Base-by-base conservation (phyloP, 192 early-diverging fungal genomes). In the Thamnidium elegans region DNA sequence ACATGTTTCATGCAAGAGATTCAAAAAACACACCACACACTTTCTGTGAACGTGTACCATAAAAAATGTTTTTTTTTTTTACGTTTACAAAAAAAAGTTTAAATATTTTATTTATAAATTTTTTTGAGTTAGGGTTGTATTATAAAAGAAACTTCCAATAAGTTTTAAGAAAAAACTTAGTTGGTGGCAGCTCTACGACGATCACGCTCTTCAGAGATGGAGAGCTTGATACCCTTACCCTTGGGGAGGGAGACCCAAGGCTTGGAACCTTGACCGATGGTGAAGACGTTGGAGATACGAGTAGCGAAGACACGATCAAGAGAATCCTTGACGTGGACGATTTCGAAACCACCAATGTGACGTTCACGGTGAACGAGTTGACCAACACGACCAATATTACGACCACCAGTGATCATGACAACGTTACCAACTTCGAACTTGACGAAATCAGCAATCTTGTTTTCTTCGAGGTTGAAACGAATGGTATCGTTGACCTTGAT, bases 401-500 rank as follows among this genome's bases (percentile, higher is more conserved):
- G 92, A 72, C 97, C 97, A 70, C 97, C 97, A 63, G 97, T 99
- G 70, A 94, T 86, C 91, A 94, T 96, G 67, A 85, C 92, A 32
- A 98, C 71, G 88, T 99, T 97, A 68, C 97, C 97, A 50, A 86
- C 79, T 74, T 99, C 97, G 77, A 99, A 99, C 88, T 96, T 97
- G 88, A 97, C 78, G 76, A 88, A 92, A 68, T 92, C 94, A 54
- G 79, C 79, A 68, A 96, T 88, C 91, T 99, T 99, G 80, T 85
- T 86, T 59, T 83, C 86, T 79, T 93, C 96, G 46, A 99, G 67
- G 77, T 99, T 96, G 71, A 96, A 83, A 87, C 94, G 94, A 85
- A 99, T 83, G 56, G 95, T 94, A 87, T 99, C 97, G 89, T 98
- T 97, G 77, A 93, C 95, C 91, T 97, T 97, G 86, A 99, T 89